These are phyloP conservation scores for Mycena haematopus DNA, from an alignment of 768 basidiomycete species.

Conservation along the genomic window DNA sequence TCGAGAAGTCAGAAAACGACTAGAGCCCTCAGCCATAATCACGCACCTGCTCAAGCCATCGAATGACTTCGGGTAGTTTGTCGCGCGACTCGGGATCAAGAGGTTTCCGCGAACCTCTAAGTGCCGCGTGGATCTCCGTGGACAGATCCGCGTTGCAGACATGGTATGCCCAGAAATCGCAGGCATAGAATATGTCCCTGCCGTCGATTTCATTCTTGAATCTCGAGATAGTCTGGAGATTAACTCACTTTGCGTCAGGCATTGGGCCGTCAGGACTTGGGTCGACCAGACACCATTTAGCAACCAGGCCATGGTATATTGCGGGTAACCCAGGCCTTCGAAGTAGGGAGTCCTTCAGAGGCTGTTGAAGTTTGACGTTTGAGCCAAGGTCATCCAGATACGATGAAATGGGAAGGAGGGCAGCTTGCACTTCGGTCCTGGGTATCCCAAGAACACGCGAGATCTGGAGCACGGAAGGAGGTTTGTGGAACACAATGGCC, in stretches of 20 bases:
- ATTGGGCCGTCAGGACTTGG: not conserved
- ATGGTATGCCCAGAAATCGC: constrained; percentile 15
- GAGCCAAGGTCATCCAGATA: not conserved
- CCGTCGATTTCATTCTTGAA: too few relatives aligned
- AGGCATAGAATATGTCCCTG: constrained; percentile 4
- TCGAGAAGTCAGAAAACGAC: not conserved
- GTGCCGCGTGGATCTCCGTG: constrained; percentile 3
- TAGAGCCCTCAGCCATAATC: not conserved
- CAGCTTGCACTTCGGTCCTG: not conserved
- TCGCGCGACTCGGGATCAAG: not conserved
- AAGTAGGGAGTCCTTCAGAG: not conserved
- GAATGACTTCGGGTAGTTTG: not conserved
- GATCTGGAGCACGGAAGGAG: constrained; percentile 12
- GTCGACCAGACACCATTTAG: constrained; percentile 6
- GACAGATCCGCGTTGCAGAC: constrained; percentile 1
- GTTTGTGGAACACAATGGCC: not conserved
- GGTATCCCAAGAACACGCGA: not conserved
- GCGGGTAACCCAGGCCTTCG: not conserved
- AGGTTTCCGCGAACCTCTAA: not conserved
- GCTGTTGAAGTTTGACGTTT: not conserved
- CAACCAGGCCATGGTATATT: constrained; percentile 7
- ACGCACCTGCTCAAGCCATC: constrained; percentile 11
- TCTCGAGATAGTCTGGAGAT: not conserved
- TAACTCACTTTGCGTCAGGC: too few relatives aligned
- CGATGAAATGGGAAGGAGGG: not conserved